Evolutionary conservation across 371 early-diverging fungal genomes (phyloP).

Genomic region (Entomophthora muscae): DNA sequence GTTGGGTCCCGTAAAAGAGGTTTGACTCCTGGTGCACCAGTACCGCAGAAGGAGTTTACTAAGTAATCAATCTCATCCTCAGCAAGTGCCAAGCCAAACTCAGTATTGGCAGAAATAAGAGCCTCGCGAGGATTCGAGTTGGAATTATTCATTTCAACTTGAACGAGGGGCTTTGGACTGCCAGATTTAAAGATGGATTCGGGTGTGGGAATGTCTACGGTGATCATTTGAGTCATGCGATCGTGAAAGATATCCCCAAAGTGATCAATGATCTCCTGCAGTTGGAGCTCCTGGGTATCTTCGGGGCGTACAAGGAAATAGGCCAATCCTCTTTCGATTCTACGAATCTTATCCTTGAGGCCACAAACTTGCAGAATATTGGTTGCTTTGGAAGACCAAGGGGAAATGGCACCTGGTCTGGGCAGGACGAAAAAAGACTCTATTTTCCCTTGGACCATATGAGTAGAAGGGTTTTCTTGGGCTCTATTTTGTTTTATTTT

Average conservation of each 20-base stretch:
- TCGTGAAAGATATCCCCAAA: conserved; percentile 50
- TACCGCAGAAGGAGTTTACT: conserved; percentile 61
- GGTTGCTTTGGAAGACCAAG: conserved; percentile 98
- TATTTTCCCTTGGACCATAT: conserved; percentile 11
- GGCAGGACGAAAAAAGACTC: conserved; percentile 53
- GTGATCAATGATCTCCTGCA: conserved; percentile 14
- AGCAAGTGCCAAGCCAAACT: conserved; percentile 83
- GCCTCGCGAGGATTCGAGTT: conserved; percentile 31
- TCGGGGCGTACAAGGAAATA: conserved; percentile 24
- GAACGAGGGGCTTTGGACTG: conserved; percentile 52
- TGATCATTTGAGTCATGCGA: conserved; percentile 80
- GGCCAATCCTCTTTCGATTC: conserved; percentile 77
- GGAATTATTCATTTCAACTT: conserved; percentile 31
- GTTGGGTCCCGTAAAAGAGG: conserved; percentile 68
- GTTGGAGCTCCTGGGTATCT: conserved; percentile 13
- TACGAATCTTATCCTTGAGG: conserved; percentile 37
- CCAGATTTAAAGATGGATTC: conserved; percentile 56
- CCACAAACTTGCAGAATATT: conserved; percentile 85
- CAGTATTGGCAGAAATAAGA: conserved; percentile 58
- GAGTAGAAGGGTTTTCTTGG: neutral
- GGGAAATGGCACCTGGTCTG: conserved; percentile 85
- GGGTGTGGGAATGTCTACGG: conserved; percentile 33
- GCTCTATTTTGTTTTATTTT: neutral
- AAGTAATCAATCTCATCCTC: conserved; percentile 89
- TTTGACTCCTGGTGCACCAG: conserved; percentile 18